phyloP scores from a whole-genome alignment of 2,329 filamentous ascomycete genomes.

The Cytospora paraplurivora region DNA sequence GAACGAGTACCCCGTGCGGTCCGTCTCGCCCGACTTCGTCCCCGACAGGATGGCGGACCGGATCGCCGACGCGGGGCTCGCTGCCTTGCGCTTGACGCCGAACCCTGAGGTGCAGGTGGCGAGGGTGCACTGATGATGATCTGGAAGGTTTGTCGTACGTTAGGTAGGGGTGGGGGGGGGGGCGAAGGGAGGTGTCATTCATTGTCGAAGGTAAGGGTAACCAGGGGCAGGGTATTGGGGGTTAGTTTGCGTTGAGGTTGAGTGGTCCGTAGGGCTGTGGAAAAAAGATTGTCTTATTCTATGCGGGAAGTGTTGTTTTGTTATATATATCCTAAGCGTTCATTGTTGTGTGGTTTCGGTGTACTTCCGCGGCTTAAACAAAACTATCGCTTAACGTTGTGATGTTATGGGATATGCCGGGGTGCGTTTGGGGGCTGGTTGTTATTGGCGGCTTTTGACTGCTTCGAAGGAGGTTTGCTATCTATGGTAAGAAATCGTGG shows the following conservation, averaged over 20 bases:
- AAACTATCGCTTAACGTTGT: neutral
- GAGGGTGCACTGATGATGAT: constrained; percentile 12
- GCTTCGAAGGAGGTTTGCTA: neutral
- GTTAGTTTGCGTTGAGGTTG: neutral
- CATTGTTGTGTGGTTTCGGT: neutral
- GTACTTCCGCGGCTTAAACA: neutral
- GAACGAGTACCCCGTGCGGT: constrained; percentile 56
- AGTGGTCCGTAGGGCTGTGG: neutral
- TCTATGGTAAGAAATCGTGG: neutral
- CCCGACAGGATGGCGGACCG: constrained; percentile 64
- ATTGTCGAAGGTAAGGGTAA: no score
- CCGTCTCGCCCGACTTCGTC: constrained; percentile 59
- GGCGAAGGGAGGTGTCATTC: neutral
- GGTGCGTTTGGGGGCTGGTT: no score
- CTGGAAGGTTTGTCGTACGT: no score
- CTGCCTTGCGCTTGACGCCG: constrained; percentile 47
- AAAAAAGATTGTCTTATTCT: neutral
- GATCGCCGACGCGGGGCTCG: constrained; percentile 51
- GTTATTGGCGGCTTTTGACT: neutral
- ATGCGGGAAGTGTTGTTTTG: neutral
- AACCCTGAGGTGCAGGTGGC: constrained; percentile 49
- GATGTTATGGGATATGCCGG: neutral
- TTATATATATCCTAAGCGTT: no score
- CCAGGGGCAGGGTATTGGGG: no score
- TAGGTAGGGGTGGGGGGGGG: neutral